Conservation (phyloP, 805 yeast species). For the Candida bentonensis region DNA sequence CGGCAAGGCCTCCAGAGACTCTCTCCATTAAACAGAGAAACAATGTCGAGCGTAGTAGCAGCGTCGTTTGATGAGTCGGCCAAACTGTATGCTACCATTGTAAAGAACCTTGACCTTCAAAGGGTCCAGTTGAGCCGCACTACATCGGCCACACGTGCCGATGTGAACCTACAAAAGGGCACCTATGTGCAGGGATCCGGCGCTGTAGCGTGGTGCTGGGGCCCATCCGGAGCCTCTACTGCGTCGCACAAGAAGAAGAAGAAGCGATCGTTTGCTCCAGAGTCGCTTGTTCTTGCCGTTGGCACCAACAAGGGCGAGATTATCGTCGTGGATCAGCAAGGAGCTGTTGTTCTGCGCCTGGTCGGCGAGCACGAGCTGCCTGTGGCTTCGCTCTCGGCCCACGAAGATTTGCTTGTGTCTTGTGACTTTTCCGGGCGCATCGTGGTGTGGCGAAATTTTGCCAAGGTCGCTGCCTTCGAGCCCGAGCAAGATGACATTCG, state of each 20-base stretch:
- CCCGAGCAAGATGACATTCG: not conserved
- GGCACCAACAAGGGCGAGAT: constrained; percentile 52
- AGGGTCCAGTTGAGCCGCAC: not conserved
- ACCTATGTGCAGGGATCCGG: not conserved
- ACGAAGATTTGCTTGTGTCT: not conserved
- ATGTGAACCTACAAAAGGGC: not conserved
- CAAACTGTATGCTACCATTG: not conserved
- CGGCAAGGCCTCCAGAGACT: too few relatives aligned
- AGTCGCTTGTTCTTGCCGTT: constrained; percentile 33
- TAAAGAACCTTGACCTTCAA: not conserved
- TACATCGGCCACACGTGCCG: not conserved
- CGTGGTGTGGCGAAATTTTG: not conserved
- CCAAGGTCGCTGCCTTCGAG: not conserved
- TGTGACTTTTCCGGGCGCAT: not conserved
- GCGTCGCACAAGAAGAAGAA: constrained; percentile 16
- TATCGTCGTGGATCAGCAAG: constrained; percentile 44
- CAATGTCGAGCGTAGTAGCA: not conserved
- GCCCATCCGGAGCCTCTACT: not conserved
- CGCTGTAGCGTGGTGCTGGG: not conserved
- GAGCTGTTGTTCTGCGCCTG: constrained; percentile 36
- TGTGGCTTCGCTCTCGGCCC: not conserved
- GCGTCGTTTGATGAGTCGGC: not conserved
- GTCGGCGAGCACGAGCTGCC: constrained; percentile 1
- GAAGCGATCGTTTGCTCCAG: constrained; percentile 10
- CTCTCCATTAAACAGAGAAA: too few relatives aligned